phyloP scores from a whole-genome alignment of 139 green algal species.

The Tetradesmus obliquus region DNA sequence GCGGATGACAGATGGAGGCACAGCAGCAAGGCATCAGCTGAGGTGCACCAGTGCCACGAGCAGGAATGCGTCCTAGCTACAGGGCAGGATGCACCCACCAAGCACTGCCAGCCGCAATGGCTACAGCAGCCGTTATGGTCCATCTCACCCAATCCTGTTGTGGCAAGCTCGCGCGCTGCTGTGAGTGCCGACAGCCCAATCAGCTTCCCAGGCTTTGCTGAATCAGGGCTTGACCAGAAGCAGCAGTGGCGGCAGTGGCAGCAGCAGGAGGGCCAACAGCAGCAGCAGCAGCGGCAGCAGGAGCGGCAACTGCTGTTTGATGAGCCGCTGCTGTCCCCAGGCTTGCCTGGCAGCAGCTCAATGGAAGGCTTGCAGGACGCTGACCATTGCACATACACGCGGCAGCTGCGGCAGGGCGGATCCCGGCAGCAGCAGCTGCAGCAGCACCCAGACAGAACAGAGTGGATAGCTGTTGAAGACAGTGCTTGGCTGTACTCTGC shows the following conservation, averaged over 20 bases:
- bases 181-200: not conserved
- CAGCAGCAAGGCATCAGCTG: not conserved
- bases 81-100: not conserved
- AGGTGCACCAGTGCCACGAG: not conserved
- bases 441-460: not conserved
- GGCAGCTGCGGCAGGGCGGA: not conserved
- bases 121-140: not conserved
- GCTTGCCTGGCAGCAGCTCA: not conserved
- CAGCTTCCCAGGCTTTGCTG: not conserved
- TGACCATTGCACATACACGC: too few species aligned
- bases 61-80: not conserved
- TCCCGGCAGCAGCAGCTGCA: not conserved
- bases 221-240: not conserved
- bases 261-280: not conserved
- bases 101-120: not conserved
- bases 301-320: not conserved
- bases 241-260: not conserved
- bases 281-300: not conserved
- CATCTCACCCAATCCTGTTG: not conserved
- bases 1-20: not conserved
- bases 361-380: not conserved
- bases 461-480: not conserved
- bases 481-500: not conserved
- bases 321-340: not conserved
- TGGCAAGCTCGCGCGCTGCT: not conserved